Evolutionary conservation across 495 filamentous ascomycete genomes (phyloP).

Genomic region (Penicillium parvum): DNA sequence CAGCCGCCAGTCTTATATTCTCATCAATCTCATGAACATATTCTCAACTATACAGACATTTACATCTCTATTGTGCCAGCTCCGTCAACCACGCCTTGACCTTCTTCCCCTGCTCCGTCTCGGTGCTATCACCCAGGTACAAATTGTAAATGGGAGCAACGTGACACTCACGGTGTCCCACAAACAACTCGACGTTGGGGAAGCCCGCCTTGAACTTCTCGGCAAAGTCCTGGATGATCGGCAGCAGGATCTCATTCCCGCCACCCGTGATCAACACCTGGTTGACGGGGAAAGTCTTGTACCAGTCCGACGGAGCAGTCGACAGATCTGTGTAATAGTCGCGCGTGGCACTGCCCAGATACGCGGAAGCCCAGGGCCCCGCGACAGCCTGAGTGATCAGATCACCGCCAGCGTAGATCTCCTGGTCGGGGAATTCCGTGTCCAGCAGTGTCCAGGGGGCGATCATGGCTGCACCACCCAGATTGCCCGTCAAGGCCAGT

Average conservation of each 20-base stretch:
- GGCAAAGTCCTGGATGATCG: constrained; percentile 51
- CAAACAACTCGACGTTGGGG: constrained; percentile 31
- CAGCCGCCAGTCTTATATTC: too few relatives aligned
- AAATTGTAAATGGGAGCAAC: constrained; percentile 43
- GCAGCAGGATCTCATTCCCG: constrained; percentile 55
- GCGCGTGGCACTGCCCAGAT: constrained; percentile 38
- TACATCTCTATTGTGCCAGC: constrained; percentile 9
- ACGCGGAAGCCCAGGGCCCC: constrained; percentile 44
- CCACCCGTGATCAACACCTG: constrained; percentile 53
- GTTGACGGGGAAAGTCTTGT: constrained; percentile 39
- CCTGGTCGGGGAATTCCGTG: constrained; percentile 33
- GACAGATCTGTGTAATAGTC: constrained; percentile 56
- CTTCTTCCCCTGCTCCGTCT: constrained; percentile 39
- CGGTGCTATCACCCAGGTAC: constrained; percentile 30
- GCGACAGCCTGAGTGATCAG: constrained; percentile 41
- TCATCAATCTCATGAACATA: neutral
- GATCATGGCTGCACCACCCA: constrained; percentile 51
- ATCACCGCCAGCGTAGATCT: constrained; percentile 49
- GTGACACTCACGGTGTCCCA: constrained; percentile 39
- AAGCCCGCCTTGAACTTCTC: constrained; percentile 35
- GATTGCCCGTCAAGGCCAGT: constrained; percentile 13
- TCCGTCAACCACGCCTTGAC: constrained; percentile 30
- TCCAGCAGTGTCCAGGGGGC: constrained; percentile 55
- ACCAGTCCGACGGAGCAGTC: constrained; percentile 52
- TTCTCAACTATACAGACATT: neutral